Base-by-base conservation (phyloP, 495 filamentous ascomycete genomes). In the Delitschia confertaspora region DNA sequence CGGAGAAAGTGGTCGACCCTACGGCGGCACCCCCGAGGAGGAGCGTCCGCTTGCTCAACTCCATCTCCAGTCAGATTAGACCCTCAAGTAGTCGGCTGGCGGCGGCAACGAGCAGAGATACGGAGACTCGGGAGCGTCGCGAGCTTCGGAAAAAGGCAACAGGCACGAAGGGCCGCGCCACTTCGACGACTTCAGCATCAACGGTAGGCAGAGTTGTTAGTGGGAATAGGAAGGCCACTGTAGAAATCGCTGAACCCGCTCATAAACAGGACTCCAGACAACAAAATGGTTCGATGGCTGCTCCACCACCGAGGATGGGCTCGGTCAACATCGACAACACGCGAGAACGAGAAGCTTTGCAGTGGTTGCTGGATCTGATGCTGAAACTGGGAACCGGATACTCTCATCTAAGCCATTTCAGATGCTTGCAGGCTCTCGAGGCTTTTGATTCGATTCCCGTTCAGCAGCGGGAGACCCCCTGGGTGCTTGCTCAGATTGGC, bases 381-480 rank as follows among this genome's bases (percentile, higher is more conserved):
- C 76, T 73, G 54, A 86, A 85, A 63, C 68, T 95, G 39, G 88
- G 85, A 20, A 76, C 69, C 19, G 91, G 81, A 2, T 89, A 88
- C 59, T 79, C 77, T 49, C 72, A 77, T 14, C 67, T 91, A 27
- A 78, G 76, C 27, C 79, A 83, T 33, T 96, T 87, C 56, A 79
- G 76, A 48, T 88, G 81, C 51, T 64, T 75, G 22, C 79, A 89
- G 33, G 82, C 91, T 17, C 66, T 95, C 29, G 71, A 78, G 42
- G 67, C 73, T 2, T 86, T 88, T 59, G 72, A 68, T 33, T 71
- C 75, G 2, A 67, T 98, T 13, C 74, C 83, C 3, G 66, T 74
- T 26, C 63, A 70, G 19, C 91, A 96, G 57, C 78, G 84, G 42
- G 89, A 96, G 45, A 94, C 93, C 0, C 86, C 89, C n/a, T 95